Evolutionary conservation across 1,284 basidiomycete species (phyloP).

Genomic region (Apiotrichum mycotoxinovorans): DNA sequence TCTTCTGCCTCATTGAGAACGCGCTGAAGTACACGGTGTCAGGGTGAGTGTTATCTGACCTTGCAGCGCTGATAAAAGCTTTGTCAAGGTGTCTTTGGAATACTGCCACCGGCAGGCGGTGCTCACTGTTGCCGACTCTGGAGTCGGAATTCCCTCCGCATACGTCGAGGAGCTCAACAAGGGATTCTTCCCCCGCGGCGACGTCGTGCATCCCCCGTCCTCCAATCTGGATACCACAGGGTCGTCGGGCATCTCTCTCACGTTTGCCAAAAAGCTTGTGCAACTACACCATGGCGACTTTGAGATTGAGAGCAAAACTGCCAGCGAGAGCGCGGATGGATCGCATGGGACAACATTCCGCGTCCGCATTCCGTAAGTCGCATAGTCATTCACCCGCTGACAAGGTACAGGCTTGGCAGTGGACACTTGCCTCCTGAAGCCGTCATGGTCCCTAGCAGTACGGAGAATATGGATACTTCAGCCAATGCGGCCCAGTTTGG

Average conservation of each 20-base stretch:
- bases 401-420: conserved; percentile 27
- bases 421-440: conserved; percentile 39
- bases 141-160: conserved; percentile 47
- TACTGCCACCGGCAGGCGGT: conserved; percentile 22
- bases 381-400: background rate
- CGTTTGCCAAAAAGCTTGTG: conserved; percentile 47
- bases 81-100: background rate
- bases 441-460: conserved; percentile 17
- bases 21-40: conserved; percentile 42
- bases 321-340: conserved; percentile 35
- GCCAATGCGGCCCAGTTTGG: background rate
- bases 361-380: conserved; percentile 37
- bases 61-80: background rate
- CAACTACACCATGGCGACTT: conserved; percentile 51
- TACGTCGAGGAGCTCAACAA: background rate
- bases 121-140: conserved; percentile 47
- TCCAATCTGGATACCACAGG: too few species aligned
- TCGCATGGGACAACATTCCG: conserved; percentile 44
- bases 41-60: conserved; percentile 19
- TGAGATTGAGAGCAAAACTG: conserved; percentile 44
- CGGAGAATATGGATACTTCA: background rate
- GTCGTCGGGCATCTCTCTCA: conserved; percentile 48
- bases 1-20: conserved; percentile 50
- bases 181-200: background rate
- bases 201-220: too few species aligned